Evolutionary conservation across 495 filamentous ascomycete species (phyloP).

Genomic region (Elaphomyces granulatus): DNA sequence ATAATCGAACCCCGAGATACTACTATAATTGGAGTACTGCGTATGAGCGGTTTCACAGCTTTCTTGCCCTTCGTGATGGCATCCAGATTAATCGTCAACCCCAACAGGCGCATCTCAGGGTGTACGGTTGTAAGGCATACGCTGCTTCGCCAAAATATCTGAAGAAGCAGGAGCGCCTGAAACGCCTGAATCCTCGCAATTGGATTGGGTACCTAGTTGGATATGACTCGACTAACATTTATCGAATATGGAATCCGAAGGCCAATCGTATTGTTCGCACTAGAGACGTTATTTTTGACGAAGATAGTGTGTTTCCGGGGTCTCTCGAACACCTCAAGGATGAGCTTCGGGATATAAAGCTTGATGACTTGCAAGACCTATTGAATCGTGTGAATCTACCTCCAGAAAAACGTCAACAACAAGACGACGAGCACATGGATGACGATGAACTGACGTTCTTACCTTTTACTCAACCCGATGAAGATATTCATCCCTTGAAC

Average conservation of each 20-base stretch:
- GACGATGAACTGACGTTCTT: too few relatives aligned
- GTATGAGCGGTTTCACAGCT: constrained; percentile 1
- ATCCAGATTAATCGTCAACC: too few relatives aligned
- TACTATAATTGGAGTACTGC: constrained; percentile 1
- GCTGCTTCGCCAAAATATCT: constrained; percentile 7
- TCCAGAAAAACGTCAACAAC: too few relatives aligned
- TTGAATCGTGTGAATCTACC: too few relatives aligned
- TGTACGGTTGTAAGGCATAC: constrained; percentile 5
- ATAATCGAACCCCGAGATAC: constrained; percentile 4
- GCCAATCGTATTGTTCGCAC: neutral
- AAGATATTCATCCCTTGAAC: too few relatives aligned
- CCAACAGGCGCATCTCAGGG: constrained; percentile 3
- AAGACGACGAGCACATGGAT: too few relatives aligned
- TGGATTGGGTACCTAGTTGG: constrained; percentile 18
- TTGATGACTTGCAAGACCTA: too few relatives aligned
- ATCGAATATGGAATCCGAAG: constrained; percentile 13
- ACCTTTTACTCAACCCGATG: too few relatives aligned
- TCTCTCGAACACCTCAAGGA: constrained; percentile 21
- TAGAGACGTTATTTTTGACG: constrained; percentile 3
- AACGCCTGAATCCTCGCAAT: constrained; percentile 11
- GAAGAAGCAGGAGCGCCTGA: constrained; percentile 6
- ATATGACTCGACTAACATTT: constrained; percentile 18
- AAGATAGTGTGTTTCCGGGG: constrained; percentile 4
- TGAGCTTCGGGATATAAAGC: constrained; percentile 4
- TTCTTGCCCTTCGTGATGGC: neutral